These are phyloP conservation scores for Salix brachista DNA, from an alignment of 345 rosid species.

Conservation along the genomic window DNA sequence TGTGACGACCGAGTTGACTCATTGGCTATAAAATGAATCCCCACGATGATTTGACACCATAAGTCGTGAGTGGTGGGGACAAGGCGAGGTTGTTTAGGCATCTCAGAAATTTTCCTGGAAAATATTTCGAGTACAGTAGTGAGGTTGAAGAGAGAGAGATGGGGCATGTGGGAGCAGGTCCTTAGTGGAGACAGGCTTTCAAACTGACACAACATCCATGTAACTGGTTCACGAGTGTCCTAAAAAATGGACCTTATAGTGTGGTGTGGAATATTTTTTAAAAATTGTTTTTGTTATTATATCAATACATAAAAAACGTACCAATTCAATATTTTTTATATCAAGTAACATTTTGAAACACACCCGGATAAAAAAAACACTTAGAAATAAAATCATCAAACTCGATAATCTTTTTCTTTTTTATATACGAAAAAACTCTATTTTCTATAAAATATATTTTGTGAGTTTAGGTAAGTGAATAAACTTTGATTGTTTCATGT, in stretches of 20 bases:
- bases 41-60: constrained; percentile 30
- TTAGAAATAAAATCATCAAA: no score
- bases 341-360: no score
- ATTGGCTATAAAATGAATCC: constrained; percentile 9
- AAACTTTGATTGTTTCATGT: fast-evolving
- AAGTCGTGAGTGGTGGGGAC: constrained; percentile 17
- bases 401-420: no score
- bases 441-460: no score
- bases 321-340: no score
- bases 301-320: no score
- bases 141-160: not conserved
- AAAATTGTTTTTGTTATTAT: no score
- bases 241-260: not conserved
- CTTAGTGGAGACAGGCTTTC: not conserved
- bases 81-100: not conserved
- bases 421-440: no score
- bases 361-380: no score
- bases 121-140: not conserved
- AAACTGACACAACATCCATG: not conserved
- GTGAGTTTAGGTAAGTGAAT: fast-evolving
- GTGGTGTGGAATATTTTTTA: not conserved
- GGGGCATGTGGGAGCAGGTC: not conserved
- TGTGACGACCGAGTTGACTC: not conserved
- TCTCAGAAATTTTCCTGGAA: constrained; percentile 11
- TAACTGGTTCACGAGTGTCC: not conserved